Percentiles rank a stretch among this genome's conserved stretches.
Evolutionary conservation across 345 rosid genomes (phyloP).

Genomic region (Linum tenue): DNA sequence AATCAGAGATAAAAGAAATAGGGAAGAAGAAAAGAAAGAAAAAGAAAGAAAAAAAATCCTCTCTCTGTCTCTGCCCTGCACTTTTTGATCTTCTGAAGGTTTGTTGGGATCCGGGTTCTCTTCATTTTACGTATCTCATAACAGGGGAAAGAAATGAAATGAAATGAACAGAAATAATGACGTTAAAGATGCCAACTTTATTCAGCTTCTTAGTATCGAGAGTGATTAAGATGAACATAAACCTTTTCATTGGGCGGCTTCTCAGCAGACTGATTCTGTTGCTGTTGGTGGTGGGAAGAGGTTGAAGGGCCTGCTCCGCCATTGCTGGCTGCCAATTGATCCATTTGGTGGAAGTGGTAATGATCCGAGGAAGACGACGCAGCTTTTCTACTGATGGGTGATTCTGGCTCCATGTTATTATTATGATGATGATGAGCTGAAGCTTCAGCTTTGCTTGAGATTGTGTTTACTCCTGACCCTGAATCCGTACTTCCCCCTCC

Average conservation of each 20-base stretch:
- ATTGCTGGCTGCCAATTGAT: conserved; percentile 27
- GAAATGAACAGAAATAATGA: conserved; percentile 24
- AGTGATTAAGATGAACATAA: conserved; percentile 8
- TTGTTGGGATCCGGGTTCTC: conserved; percentile 44
- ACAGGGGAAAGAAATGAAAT: conserved; percentile 16
- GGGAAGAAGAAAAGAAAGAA: too few relatives aligned
- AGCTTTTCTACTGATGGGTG: conserved; percentile 62
- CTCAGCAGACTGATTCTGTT: conserved; percentile 42
- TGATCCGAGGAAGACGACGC: conserved; percentile 28
- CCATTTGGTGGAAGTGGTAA: conserved; percentile 28
- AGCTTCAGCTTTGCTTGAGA: conserved; percentile 62
- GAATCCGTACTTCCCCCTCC: conserved; percentile 79
- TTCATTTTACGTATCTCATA: conserved; percentile 15
- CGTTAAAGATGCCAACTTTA: conserved; percentile 29
- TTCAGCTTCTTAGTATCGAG: conserved; percentile 30
- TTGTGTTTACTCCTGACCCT: conserved; percentile 69
- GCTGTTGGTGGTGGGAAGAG: conserved; percentile 2
- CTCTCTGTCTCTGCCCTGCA: conserved; percentile 9
- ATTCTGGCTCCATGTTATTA: conserved; percentile 49
- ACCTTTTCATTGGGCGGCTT: conserved; percentile 76
- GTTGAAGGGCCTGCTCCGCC: conserved; percentile 14
- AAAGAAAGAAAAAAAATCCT: too few relatives aligned
- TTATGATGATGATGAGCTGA: neutral
- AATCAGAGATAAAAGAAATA: conserved; percentile 12
- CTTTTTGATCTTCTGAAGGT: conserved; percentile 31